A percentile compares a stretch with the other conserved stretches of the same genome.
Evolutionary conservation across 306 rosid species (phyloP).

Genomic region (Amphicarpaea edgeworthii): DNA sequence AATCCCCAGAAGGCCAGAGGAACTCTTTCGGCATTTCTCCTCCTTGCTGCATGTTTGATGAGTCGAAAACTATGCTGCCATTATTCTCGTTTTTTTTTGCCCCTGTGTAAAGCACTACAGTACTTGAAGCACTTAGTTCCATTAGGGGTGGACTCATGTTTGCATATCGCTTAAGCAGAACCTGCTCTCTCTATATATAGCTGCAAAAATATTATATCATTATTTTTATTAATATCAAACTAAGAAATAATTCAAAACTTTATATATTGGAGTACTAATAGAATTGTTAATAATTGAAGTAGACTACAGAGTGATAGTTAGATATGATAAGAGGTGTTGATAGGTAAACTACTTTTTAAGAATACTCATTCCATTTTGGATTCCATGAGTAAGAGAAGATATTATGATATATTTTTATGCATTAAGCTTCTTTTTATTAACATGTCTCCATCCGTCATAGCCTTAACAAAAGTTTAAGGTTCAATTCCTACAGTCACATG

Average conservation of each 20-base stretch:
- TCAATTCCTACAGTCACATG: too few species aligned
- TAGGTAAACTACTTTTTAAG: too few species aligned
- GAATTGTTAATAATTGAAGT: neutral
- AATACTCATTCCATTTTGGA: too few species aligned
- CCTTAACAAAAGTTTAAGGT: too few species aligned
- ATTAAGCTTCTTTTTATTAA: too few species aligned
- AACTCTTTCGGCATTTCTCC: slow-evolving; percentile 60
- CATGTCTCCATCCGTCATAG: too few species aligned
- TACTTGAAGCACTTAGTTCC: slow-evolving; percentile 46
- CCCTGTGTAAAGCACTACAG: slow-evolving; percentile 26
- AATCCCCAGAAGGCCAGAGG: slow-evolving; percentile 60
- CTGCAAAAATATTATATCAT: too few species aligned
- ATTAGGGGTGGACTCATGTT: slow-evolving; percentile 28
- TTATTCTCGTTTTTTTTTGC: slow-evolving; percentile 41
- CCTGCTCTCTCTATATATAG: slow-evolving; percentile 26
- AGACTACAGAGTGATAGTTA: too few species aligned
- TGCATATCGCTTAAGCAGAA: neutral
- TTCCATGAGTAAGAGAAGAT: too few species aligned
- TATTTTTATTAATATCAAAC: too few species aligned
- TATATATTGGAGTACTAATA: neutral
- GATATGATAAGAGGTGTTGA: too few species aligned
- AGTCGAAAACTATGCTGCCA: slow-evolving; percentile 40
- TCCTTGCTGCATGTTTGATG: slow-evolving; percentile 52
- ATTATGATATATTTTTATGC: too few species aligned
- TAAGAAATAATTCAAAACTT: neutral